These are phyloP conservation scores for Podila minutissima DNA, from an alignment of 192 early-diverging fungal genomes.

Conservation along the genomic window DNA sequence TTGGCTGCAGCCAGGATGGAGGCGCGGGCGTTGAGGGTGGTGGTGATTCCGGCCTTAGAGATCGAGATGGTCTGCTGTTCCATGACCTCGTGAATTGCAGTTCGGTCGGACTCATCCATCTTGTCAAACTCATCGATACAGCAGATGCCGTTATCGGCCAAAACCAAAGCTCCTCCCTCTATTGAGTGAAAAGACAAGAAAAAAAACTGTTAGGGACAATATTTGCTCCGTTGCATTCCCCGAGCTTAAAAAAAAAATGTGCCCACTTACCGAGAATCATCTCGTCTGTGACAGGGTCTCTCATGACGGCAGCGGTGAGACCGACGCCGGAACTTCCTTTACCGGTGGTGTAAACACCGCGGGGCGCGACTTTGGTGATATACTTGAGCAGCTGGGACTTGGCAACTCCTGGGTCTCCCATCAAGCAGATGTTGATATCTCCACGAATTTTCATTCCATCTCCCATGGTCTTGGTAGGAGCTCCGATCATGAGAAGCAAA, in stretches of 20 bases:
- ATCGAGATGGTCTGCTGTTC: slow-evolving; percentile 99
- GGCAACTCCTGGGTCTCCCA: slow-evolving; percentile 99
- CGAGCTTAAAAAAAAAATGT: neutral
- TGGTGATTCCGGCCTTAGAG: slow-evolving; percentile 98
- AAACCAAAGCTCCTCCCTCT: slow-evolving; percentile 96
- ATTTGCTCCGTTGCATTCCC: neutral
- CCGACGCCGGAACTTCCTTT: slow-evolving; percentile 95
- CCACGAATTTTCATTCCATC: slow-evolving; percentile 97
- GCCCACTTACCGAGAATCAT: slow-evolving; percentile 80
- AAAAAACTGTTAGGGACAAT: neutral
- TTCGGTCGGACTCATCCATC: slow-evolving; percentile 97
- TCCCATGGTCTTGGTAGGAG: slow-evolving; percentile 79
- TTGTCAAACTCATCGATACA: slow-evolving; percentile 99
- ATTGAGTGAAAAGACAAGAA: neutral
- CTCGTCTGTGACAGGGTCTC: slow-evolving; percentile 93
- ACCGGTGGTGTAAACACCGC: slow-evolving; percentile 97
- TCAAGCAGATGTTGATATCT: slow-evolving; percentile 96
- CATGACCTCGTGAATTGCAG: slow-evolving; percentile 99
- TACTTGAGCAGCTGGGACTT: slow-evolving; percentile 98
- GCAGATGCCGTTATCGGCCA: slow-evolving; percentile 98
- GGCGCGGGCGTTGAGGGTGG: slow-evolving; percentile 94
- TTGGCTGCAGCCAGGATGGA: slow-evolving; percentile 98
- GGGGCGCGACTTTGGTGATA: slow-evolving; percentile 92
- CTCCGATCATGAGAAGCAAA: slow-evolving; percentile 85
- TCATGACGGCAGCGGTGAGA: slow-evolving; percentile 93